Evolutionary conservation across 306 rosid species (phyloP).

Genomic region (Cicer arietinum): DNA sequence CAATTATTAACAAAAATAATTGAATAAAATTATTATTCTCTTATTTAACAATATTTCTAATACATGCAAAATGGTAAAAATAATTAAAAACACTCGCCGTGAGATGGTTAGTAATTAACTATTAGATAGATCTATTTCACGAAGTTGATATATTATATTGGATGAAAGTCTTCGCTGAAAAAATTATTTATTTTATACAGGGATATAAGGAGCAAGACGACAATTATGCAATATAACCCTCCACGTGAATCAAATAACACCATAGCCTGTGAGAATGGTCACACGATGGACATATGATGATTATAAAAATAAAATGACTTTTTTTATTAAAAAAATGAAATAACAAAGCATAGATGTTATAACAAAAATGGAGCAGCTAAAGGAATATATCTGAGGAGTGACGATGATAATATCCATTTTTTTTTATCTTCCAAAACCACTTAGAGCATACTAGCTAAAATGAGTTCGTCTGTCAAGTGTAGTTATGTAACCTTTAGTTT

Average conservation of each 20-base stretch:
- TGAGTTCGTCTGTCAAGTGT: too few relatives aligned
- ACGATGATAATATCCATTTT: constrained; percentile 6
- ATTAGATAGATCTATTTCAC: neutral
- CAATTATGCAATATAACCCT: constrained; percentile 36
- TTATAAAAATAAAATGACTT: neutral
- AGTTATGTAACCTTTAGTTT: too few relatives aligned
- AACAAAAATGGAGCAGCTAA: constrained; percentile 18
- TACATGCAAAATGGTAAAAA: too few relatives aligned
- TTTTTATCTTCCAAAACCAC: constrained; percentile 35
- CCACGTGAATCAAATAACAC: constrained; percentile 34
- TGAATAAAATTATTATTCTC: too few relatives aligned
- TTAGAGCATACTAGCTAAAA: neutral
- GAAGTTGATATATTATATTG: constrained; percentile 33
- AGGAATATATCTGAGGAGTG: constrained; percentile 12
- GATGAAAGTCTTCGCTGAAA: constrained; percentile 31
- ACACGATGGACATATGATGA: neutral
- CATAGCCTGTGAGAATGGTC: constrained; percentile 22
- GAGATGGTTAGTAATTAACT: too few relatives aligned
- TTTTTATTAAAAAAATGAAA: too few relatives aligned
- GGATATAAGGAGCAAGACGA: constrained; percentile 11
- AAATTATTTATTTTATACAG: constrained; percentile 5
- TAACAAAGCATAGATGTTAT: neutral
- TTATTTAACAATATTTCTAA: too few relatives aligned
- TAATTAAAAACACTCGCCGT: too few relatives aligned
- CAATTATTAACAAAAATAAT: too few relatives aligned